Evolutionary conservation across 2,329 filamentous ascomycete species (phyloP).

Genomic region (Cryphonectria parasitica): DNA sequence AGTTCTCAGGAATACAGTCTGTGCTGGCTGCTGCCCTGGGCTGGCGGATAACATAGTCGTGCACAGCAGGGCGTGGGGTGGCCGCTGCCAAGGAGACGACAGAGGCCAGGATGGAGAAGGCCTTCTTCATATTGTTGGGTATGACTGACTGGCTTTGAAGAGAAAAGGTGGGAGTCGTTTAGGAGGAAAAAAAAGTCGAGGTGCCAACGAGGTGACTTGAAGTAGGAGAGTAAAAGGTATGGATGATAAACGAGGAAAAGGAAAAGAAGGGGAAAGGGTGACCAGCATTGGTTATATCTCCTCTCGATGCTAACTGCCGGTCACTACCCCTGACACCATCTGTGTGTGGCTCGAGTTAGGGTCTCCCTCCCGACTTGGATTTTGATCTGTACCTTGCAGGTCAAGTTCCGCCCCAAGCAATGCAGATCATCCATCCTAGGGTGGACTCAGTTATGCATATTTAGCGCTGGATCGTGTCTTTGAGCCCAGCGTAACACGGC

Average conservation of each 20-base stretch:
- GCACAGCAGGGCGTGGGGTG: constrained; percentile 7
- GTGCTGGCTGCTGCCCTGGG: constrained; percentile 16
- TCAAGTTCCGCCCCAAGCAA: constrained; percentile 14
- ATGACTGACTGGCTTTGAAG: neutral
- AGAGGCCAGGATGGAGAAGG: constrained; percentile 16
- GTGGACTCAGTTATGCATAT: constrained; percentile 15
- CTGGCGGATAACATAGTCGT: neutral
- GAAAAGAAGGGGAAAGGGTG: neutral
- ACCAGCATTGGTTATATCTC: constrained; percentile 11
- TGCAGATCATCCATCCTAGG: constrained; percentile 14
- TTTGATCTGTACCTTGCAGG: constrained; percentile 19
- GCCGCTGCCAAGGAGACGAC: constrained; percentile 26
- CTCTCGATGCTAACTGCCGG: neutral
- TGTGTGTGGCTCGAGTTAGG: constrained; percentile 10
- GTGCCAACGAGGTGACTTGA: neutral
- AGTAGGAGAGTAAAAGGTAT: neutral
- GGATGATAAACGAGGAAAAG: neutral
- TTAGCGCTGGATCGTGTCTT: constrained; percentile 8
- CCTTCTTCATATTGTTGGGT: constrained; percentile 18
- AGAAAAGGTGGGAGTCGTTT: neutral
- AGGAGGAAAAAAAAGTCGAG: neutral
- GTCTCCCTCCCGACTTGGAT: neutral
- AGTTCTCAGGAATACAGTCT: constrained; percentile 42
- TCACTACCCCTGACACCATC: constrained; percentile 17
- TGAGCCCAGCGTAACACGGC: neutral